A percentile compares a stretch with the other conserved stretches of the same genome.
These are phyloP conservation scores for Rhodotorula toruloides DNA, from an alignment of 768 basidiomycete species.

Conservation along the genomic window DNA sequence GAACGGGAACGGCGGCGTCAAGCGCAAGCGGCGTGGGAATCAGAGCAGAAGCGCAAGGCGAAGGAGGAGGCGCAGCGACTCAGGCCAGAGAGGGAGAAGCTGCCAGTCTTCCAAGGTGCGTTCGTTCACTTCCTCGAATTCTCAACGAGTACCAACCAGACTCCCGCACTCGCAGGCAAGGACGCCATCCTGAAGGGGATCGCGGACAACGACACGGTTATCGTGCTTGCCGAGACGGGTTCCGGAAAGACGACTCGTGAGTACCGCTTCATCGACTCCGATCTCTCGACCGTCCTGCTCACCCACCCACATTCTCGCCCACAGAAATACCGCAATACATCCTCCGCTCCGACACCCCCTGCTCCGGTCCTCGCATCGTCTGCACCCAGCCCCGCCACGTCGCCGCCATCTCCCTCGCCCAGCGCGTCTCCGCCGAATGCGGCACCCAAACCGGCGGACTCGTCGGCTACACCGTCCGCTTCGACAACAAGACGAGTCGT, in stretches of 20 bases:
- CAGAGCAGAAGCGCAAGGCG: too few species aligned
- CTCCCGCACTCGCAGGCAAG: constrained; percentile 54
- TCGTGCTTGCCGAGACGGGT: constrained; percentile 93
- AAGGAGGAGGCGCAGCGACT: too few species aligned
- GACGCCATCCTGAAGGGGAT: constrained; percentile 71
- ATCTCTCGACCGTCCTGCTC: too few species aligned
- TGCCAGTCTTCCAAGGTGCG: constrained; percentile 75
- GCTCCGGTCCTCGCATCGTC: constrained; percentile 54
- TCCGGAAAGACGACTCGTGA: constrained; percentile 97
- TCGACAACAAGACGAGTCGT: constrained; percentile 70
- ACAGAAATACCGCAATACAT: constrained; percentile 95
- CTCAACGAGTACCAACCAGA: not conserved
- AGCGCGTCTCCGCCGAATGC: constrained; percentile 81
- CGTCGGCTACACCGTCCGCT: constrained; percentile 93
- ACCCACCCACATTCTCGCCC: too few species aligned
- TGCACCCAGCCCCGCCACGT: constrained; percentile 93
- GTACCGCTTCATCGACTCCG: constrained; percentile 47
- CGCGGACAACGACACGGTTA: constrained; percentile 69
- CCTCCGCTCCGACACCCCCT: constrained; percentile 65
- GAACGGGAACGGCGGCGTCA: too few species aligned
- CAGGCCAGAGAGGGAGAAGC: constrained; percentile 50
- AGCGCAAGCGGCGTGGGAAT: too few species aligned
- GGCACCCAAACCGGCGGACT: constrained; percentile 63
- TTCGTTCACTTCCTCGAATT: constrained; percentile 13
- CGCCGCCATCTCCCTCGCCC: constrained; percentile 89